Percentiles rank a stretch among this genome's conserved stretches.
Evolutionary conservation across 1,284 basidiomycete species (phyloP).

Genomic region (Paramarasmius palmivorus): DNA sequence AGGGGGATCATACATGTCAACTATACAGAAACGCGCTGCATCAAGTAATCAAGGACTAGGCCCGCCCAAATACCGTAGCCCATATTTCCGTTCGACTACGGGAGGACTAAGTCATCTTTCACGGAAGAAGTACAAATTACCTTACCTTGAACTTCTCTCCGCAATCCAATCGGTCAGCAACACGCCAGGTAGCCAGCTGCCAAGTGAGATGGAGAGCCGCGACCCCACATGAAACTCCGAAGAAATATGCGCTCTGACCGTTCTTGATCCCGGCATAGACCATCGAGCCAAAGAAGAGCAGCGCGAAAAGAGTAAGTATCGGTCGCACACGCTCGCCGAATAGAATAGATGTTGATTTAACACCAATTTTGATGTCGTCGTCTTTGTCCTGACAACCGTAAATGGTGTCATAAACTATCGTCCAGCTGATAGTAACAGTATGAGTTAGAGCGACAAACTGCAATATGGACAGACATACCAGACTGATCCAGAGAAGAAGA

Average conservation of each 20-base stretch:
- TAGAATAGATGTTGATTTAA: constrained; percentile 58
- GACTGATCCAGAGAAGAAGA: constrained; percentile 4
- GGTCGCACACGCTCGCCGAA: constrained; percentile 44
- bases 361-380: constrained; percentile 54
- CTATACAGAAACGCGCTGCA: too few species aligned
- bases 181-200: background rate
- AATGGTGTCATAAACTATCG: constrained; percentile 56
- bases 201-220: background rate
- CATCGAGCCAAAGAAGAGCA: constrained; percentile 32
- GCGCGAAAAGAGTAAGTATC: constrained; percentile 45
- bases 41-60: background rate
- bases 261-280: background rate
- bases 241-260: background rate
- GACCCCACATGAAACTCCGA: background rate
- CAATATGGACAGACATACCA: background rate
- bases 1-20: too few species aligned
- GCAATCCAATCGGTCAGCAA: background rate
- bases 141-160: background rate
- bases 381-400: constrained; percentile 59
- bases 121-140: background rate
- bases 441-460: background rate
- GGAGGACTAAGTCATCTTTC: background rate
- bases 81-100: background rate
- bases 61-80: background rate
- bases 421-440: constrained; percentile 40